Evolutionary conservation across 2,329 filamentous ascomycete species (phyloP), one percentile per base, ranked within the genome.

Genomic region (Knufia petricola): DNA sequence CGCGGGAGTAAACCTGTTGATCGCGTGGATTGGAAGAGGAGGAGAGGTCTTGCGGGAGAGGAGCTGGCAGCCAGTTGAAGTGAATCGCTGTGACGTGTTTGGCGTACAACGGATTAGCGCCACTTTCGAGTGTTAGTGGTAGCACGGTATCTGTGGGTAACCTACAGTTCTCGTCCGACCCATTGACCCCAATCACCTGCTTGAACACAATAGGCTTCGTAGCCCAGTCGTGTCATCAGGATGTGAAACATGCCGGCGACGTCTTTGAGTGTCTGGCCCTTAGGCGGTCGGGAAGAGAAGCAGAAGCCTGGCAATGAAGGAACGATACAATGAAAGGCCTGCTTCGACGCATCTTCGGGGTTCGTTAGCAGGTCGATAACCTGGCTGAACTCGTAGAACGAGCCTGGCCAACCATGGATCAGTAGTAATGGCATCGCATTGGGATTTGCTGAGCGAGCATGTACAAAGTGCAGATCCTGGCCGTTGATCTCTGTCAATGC

Each of bases 151-250:
- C n/a, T 6, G 17, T 24, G 6, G 8, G n/a, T 7, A 9, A 45
- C 42, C 20, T 45, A 45, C 51, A 87, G 74, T 10, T 72, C 65
- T 2, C 83, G 74, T 10, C 79, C 82, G 55, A 87, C 75, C 56
- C 74, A 72, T 59, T 73, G 60, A 17, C 83, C 84, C 82, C 81
- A 86, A 59, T 87, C 82, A 17, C 84, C 83, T 53, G 79, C 81
- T 64, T 84, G 77, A 4, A 69, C 45, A 13, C 40, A 48, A 51
- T 82, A 85, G 64, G 77, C 67, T 1, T 71, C 55, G 59, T 84
- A 87, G 0, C 82, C 81, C 2, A 87, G 71, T 9, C 73, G 70
- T 4, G 75, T 63, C 84, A 87, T 87, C 4, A 87, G 66, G 48
- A 78, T 79, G 61, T 87, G 76, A 54, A 79, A 69, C 0, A 74